Evolutionary conservation across 1,284 basidiomycete species (phyloP).

Genomic region (Marasmius oreades): DNA sequence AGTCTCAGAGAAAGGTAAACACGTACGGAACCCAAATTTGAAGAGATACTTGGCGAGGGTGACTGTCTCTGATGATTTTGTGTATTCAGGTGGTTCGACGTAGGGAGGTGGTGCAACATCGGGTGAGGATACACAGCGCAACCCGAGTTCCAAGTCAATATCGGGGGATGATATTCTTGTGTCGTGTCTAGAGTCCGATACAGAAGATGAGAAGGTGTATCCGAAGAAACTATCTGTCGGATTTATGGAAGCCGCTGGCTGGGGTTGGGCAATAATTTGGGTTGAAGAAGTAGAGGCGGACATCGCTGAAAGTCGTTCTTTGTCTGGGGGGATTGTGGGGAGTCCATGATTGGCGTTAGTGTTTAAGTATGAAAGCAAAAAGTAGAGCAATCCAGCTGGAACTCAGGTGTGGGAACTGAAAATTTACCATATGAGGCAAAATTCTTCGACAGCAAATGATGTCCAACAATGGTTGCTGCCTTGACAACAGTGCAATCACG

Average conservation of each 20-base stretch:
- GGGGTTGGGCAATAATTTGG: not conserved
- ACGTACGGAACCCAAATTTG: constrained; percentile 40
- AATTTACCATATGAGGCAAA: not conserved
- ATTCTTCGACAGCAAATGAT: too few species aligned
- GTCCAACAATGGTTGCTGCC: too few species aligned
- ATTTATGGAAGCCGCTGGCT: not conserved
- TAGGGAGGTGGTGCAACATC: constrained; percentile 12
- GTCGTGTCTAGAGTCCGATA: constrained; percentile 5
- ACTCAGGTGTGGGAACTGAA: not conserved
- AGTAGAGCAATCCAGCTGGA: not conserved
- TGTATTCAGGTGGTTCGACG: constrained; percentile 14
- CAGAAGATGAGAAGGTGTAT: constrained; percentile 2
- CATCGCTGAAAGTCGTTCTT: not conserved
- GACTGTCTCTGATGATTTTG: constrained; percentile 26
- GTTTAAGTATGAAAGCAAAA: not conserved
- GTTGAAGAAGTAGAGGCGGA: not conserved
- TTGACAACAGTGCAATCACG: too few species aligned
- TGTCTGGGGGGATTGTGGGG: not conserved
- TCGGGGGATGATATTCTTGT: not conserved
- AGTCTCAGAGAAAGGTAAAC: not conserved
- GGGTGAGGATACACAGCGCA: not conserved
- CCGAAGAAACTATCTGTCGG: constrained; percentile 1
- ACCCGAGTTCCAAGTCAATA: constrained; percentile 1
- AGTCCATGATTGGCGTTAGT: not conserved
- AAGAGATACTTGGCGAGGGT: constrained; percentile 42